Percentiles rank a stretch among this genome's conserved stretches.
Conservation (phyloP, 2,329 filamentous ascomycete genomes). For the Neopestalotiopsis clavispora region DNA sequence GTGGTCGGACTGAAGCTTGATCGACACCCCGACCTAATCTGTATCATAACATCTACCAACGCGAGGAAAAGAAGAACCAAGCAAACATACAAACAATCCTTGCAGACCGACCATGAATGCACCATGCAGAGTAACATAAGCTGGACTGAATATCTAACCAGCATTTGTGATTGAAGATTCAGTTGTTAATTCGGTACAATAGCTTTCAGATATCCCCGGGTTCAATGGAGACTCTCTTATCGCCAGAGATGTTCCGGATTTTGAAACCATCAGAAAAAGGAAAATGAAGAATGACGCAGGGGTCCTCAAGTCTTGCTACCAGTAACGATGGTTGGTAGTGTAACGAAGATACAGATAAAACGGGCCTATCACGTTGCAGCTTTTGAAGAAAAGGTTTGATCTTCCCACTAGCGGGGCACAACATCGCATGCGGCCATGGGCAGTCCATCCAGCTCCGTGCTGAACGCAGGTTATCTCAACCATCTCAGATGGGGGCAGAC, state of each 20-base stretch:
- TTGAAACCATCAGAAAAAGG: background rate
- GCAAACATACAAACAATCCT: no score
- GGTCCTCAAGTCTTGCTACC: background rate
- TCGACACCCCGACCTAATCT: background rate
- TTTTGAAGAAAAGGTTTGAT: background rate
- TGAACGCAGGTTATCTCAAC: no score
- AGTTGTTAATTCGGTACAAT: no score
- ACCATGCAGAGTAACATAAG: no score
- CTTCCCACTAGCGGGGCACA: background rate
- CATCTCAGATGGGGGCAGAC: no score
- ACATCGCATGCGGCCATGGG: no score
- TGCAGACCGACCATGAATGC: no score
- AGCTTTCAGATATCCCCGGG: no score
- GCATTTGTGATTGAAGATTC: no score
- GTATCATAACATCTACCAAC: background rate
- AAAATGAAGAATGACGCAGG: background rate
- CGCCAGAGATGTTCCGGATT: background rate
- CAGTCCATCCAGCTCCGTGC: no score
- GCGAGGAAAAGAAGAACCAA: background rate
- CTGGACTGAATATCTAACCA: no score
- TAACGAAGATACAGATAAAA: background rate
- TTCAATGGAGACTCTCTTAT: background rate
- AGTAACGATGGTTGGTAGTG: background rate
- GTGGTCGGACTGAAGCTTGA: constrained; percentile 1
- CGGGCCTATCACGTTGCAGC: background rate